Percentiles rank a stretch among this genome's conserved stretches.
Evolutionary conservation across 208 protist genomes (phyloP).

Genomic region (Trichomonas vaginalis): DNA sequence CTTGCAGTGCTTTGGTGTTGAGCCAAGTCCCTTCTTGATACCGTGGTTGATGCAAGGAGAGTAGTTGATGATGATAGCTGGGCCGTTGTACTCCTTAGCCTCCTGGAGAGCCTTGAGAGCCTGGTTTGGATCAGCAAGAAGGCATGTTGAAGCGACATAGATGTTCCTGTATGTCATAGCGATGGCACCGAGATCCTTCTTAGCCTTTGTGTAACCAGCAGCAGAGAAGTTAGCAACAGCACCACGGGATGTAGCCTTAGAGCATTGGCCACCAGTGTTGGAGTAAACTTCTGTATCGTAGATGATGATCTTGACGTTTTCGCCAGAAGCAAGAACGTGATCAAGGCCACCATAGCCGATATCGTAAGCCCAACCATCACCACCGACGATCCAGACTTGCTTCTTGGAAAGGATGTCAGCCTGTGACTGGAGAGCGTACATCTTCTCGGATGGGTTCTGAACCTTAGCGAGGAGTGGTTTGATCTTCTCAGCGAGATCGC

Average conservation of each 20-base stretch:
- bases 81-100: conserved; percentile 43
- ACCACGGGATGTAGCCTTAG: neutral
- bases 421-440: neutral
- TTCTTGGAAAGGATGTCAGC: neutral
- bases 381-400: too few species aligned
- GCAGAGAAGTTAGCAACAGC: too few species aligned
- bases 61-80: conserved; percentile 40
- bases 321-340: conserved; percentile 43
- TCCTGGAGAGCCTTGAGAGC: conserved; percentile 39
- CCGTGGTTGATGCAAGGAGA: conserved; percentile 42
- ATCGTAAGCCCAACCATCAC: too few species aligned
- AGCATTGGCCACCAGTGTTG: too few species aligned
- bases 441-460: neutral
- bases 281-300: too few species aligned
- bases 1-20: neutral
- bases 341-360: too few species aligned
- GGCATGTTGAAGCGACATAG: conserved; percentile 22
- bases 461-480: neutral
- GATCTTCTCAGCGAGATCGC: neutral
- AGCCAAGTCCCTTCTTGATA: neutral
- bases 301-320: conserved; percentile 50
- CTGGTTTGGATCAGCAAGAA: conserved; percentile 38
- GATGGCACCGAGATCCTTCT: conserved; percentile 49
- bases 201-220: conserved; percentile 44
- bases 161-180: too few species aligned